phyloP scores from a whole-genome alignment of 1,139 yeast genomes.

The Sugiyamaella paludigena region DNA sequence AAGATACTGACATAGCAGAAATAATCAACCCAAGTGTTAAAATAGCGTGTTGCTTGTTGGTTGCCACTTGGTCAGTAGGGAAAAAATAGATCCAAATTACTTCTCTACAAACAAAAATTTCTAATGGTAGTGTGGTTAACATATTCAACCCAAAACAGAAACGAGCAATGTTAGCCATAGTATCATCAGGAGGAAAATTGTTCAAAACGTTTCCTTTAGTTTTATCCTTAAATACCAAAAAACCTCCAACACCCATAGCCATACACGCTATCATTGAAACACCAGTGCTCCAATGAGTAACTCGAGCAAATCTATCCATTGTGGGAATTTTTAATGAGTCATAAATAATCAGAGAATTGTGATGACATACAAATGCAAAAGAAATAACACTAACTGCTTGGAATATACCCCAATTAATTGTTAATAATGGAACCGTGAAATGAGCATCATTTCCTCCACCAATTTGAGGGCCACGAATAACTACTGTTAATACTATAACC shows the following conservation, averaged over 20 bases:
- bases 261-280: slow-evolving; percentile 79
- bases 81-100: slow-evolving; percentile 66
- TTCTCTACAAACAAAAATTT: slow-evolving; percentile 85
- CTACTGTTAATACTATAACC: slow-evolving; percentile 69
- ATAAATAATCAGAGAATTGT: slow-evolving; percentile 84
- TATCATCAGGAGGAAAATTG: slow-evolving; percentile 75
- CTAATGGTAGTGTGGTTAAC: slow-evolving; percentile 91
- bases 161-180: slow-evolving; percentile 72
- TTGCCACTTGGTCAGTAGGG: slow-evolving; percentile 28
- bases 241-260: slow-evolving; percentile 77
- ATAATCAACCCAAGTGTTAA: slow-evolving; percentile 67
- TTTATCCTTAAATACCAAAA: slow-evolving; percentile 66
- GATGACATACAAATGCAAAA: slow-evolving; percentile 93
- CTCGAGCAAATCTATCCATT: slow-evolving; percentile 63
- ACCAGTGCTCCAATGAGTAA: slow-evolving; percentile 82
- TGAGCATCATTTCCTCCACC: slow-evolving; percentile 34
- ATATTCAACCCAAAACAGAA: slow-evolving; percentile 90
- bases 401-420: slow-evolving; percentile 65
- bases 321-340: slow-evolving; percentile 79
- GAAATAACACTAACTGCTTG: slow-evolving; percentile 91
- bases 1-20: slow-evolving; percentile 69
- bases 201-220: slow-evolving; percentile 87
- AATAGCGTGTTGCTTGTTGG: slow-evolving; percentile 48
- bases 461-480: slow-evolving; percentile 67
- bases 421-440: slow-evolving; percentile 48